Base-by-base conservation (phyloP, 805 yeast genomes). In the Candida michaelii region DNA sequence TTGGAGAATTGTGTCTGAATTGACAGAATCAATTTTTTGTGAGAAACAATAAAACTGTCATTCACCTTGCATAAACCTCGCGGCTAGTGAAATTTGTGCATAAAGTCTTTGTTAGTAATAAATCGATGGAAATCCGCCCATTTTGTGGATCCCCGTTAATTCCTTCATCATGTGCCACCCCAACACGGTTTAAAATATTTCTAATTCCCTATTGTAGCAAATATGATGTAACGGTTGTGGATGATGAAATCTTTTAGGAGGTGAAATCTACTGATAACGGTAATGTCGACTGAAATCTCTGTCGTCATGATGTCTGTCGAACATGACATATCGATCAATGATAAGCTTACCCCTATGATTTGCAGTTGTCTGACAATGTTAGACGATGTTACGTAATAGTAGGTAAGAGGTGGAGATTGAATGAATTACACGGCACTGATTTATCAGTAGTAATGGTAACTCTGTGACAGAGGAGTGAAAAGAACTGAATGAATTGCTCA, bases 31-130 rank as follows among this genome's bases (percentile, higher is more conserved):
- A 6, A 6, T 6, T 21, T 16, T 17, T 18, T 17, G 12, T 17
- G 35, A 18, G 35, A 31, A 9, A 31, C 24, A 31, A 18, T 7
- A 5, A n/a, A 12, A 5, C 19, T 13, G 35, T 31, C 24, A 31
- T 10, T 12, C 16, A 31, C 15, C 24, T 31, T 31, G 35, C 35
- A 31, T 31, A 13, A 15, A 12, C 15, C 7, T 31, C 25, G 35
- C 35, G 35, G 35, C 35, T 31, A 18, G 25, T 31, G 35, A 31
- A 31, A 31, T 31, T 31, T 8, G 4, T 31, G 35, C 35, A 31
- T 31, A 6, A 18, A 3, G n/a, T n/a, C n/a, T n/a, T n/a, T n/a
- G n/a, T n/a, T n/a, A n/a, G 18, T 13, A 27, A 27, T 27, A 6
- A 6, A 18, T 12, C 3, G 25, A 31, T 31, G 35, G 35, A 10